Base-by-base conservation (phyloP, 1,284 basidiomycete species). In the Grifola frondosa region DNA sequence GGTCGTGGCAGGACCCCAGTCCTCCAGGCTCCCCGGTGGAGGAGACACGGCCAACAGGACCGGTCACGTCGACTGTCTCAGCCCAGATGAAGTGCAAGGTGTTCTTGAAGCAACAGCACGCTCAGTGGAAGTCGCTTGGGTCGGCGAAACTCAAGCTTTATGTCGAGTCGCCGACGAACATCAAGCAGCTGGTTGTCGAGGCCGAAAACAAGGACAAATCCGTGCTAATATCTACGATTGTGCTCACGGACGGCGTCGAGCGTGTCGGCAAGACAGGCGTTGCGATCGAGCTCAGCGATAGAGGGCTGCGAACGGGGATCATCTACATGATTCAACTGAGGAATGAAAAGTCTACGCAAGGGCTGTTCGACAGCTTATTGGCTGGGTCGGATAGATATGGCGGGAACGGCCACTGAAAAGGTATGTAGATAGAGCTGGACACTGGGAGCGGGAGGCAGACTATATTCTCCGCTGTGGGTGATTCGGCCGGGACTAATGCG, bases 61-160 rank as follows among this genome's bases (percentile, higher is more conserved):
- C 91, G 1, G 77, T 85, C 21, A 84, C 80, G 16, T 81, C 88
- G 6, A 72, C 79, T 10, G 73, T 98, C 37, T 81, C 88, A 4
- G 92, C 91, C n/a, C 84, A 92, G 60, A 97, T 97, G 91, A 95
- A 96, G 64, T 98, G 96, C 80, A 98, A 99, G 67, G 85, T 98
- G 24, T 99, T 98, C 72, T 71, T 97, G 42, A 89, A 99, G 64
- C 93, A 97, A 60, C 84, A 90, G 29, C 95, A 98, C 62, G 86
- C 87, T 19, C 92, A 97, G 64, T 99, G 97, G 97, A 99, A 97
- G 71, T 84, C 90, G 3, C 73, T 99, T 29, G 97, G 97, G 2
- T 74, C 86, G 10, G 93, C 91, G 6, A 84, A 85, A 57, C 75
- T 99, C 49, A 94, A 91, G 62, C 72, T 98, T 36, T 99, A 93